These are phyloP conservation scores for Jacaranda mimosifolia DNA, from an alignment of 257 asterid species.

Conservation along the genomic window DNA sequence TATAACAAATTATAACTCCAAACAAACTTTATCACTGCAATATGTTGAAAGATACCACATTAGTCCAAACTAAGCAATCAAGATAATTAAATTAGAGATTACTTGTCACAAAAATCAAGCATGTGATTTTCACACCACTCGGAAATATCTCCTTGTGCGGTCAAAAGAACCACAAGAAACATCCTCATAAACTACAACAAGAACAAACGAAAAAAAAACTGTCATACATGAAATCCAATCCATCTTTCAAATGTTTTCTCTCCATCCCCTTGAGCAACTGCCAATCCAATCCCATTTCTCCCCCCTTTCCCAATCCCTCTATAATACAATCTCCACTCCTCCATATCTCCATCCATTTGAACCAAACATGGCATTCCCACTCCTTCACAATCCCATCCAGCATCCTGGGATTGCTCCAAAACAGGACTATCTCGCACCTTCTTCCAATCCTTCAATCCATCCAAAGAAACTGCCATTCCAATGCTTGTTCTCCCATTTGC, in stretches of 20 bases:
- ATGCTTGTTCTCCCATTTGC: constrained; percentile 59
- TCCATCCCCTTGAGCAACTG: constrained; percentile 62
- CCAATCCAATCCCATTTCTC: constrained; percentile 87
- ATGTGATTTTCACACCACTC: too few relatives aligned
- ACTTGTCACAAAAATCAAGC: too few relatives aligned
- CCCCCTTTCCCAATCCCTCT: constrained; percentile 79
- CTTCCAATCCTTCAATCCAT: constrained; percentile 84
- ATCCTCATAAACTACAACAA: not conserved
- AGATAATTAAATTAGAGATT: too few relatives aligned
- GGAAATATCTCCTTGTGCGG: too few relatives aligned
- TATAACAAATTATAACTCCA: too few relatives aligned
- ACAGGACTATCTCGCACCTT: constrained; percentile 57
- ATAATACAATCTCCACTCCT: too few relatives aligned
- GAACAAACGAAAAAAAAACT: not conserved
- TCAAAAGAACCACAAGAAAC: not conserved
- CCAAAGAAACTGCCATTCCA: too few relatives aligned
- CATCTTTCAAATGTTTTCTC: constrained; percentile 59
- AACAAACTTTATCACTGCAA: too few relatives aligned
- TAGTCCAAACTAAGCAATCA: too few relatives aligned
- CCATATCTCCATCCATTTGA: constrained; percentile 71
- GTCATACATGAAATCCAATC: constrained; percentile 69
- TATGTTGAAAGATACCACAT: too few relatives aligned
- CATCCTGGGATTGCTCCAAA: constrained; percentile 49
- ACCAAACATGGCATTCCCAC: constrained; percentile 85
- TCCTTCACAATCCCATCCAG: constrained; percentile 87